These are phyloP conservation scores for Agastache rugosa DNA, from an alignment of 257 asterid species.

Conservation along the genomic window DNA sequence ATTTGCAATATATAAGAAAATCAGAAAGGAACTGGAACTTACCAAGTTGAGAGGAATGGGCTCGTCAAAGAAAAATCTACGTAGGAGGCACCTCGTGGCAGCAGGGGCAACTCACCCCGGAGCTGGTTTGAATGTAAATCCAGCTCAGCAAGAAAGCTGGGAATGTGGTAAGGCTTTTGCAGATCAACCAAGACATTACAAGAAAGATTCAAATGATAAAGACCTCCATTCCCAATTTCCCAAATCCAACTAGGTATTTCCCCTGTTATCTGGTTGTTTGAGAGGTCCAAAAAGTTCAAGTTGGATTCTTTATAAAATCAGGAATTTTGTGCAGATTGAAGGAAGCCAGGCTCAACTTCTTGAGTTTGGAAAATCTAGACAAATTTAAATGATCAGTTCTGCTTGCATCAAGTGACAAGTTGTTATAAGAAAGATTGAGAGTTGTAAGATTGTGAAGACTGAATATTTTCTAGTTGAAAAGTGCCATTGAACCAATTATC, in stretches of 20 bases:
- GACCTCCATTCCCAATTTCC: neutral
- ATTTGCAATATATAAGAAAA: neutral
- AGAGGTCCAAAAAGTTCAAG: neutral
- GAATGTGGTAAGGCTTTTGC: conserved; percentile 23
- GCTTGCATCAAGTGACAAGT: conserved; percentile 35
- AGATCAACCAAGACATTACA: neutral
- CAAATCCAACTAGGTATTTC: conserved; percentile 14
- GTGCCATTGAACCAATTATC: conserved; percentile 38
- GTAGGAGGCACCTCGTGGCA: neutral
- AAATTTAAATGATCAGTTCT: neutral
- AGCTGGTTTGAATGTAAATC: conserved; percentile 11
- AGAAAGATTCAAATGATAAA: conserved; percentile 2
- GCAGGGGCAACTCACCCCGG: neutral
- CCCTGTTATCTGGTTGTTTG: neutral
- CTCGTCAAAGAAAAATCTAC: neutral
- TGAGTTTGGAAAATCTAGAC: conserved; percentile 17
- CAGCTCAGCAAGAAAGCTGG: neutral
- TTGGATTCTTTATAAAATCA: neutral
- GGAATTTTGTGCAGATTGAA: neutral
- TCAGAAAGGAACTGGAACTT: neutral
- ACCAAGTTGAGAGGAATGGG: no score
- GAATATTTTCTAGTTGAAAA: conserved; percentile 18
- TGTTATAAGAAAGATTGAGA: conserved; percentile 52
- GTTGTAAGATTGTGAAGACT: conserved; percentile 31
- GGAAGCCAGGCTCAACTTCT: conserved; percentile 41